Evolutionary conservation across 495 filamentous ascomycete genomes (phyloP).

Genomic region (Neurospora africana): DNA sequence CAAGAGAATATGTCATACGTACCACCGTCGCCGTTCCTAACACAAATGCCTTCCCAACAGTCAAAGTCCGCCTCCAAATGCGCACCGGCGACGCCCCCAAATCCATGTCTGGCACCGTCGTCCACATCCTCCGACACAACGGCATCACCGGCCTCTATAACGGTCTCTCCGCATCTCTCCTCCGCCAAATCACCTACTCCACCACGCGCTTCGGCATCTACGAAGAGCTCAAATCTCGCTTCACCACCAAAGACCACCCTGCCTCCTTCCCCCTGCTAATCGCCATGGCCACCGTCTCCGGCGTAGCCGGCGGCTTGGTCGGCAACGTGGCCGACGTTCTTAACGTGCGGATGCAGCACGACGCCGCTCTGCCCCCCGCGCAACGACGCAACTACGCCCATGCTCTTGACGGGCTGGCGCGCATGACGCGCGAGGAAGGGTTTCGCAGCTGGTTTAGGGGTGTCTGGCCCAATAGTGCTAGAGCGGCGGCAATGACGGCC

Average conservation of each 20-base stretch:
- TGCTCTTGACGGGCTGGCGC: conserved; percentile 73
- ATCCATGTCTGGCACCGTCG: conserved; percentile 72
- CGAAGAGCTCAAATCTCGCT: conserved; percentile 71
- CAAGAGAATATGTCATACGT: conserved; percentile 30
- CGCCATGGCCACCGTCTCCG: conserved; percentile 69
- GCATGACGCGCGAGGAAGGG: conserved; percentile 78
- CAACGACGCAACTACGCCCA: conserved; percentile 81
- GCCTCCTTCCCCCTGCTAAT: conserved; percentile 64
- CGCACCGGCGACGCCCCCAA: conserved; percentile 54
- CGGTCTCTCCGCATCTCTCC: conserved; percentile 80
- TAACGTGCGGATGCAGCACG: conserved; percentile 98
- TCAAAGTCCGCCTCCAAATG: conserved; percentile 75
- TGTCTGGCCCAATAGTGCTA: conserved; percentile 80
- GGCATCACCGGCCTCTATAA: conserved; percentile 71
- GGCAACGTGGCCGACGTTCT: conserved; percentile 93
- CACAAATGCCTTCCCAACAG: not conserved
- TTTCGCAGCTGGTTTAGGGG: conserved; percentile 66
- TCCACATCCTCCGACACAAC: conserved; percentile 53
- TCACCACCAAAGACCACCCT: conserved; percentile 31
- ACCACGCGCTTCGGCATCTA: conserved; percentile 92
- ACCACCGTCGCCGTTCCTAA: not conserved
- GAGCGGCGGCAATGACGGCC: conserved; percentile 90
- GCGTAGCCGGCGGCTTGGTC: conserved; percentile 78
- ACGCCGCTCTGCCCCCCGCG: conserved; percentile 62
- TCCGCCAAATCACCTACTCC: conserved; percentile 87